A percentile compares a stretch with the other conserved stretches of the same genome.
phyloP scores from a whole-genome alignment of 164 flowering plant genomes.

The Magnolia officinalis region DNA sequence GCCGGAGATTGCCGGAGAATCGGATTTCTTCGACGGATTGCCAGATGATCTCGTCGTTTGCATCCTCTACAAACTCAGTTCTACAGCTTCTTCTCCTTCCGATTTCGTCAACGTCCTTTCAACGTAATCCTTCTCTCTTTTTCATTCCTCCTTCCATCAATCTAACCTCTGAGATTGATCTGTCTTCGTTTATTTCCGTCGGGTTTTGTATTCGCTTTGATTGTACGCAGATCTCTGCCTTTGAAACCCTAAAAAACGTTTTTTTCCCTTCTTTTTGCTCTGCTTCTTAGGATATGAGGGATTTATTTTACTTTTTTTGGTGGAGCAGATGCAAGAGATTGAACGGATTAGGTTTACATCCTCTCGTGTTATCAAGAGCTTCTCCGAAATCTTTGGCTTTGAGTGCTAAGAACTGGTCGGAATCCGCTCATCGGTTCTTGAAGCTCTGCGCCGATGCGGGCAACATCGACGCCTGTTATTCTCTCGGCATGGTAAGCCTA shows the following conservation, averaged over 20 bases:
- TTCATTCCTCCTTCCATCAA: no score
- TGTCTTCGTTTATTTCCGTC: background rate
- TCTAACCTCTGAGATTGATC: conserved; percentile 6
- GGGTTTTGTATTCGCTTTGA: background rate
- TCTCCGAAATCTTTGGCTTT: conserved; percentile 42
- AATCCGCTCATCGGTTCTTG: conserved; percentile 66
- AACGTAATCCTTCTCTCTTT: conserved; percentile 32
- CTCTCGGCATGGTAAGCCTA: conserved; percentile 74
- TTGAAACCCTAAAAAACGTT: background rate
- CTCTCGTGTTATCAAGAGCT: conserved; percentile 52
- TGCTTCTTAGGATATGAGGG: background rate
- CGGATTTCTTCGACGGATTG: conserved; percentile 52
- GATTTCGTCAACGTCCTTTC: conserved; percentile 44
- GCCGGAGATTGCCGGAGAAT: conserved; percentile 13
- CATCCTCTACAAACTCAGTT: conserved; percentile 56
- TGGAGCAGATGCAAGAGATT: conserved; percentile 69
- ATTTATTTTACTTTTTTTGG: background rate
- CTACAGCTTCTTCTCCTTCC: conserved; percentile 48
- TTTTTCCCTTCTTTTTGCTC: background rate
- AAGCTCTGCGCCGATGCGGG: conserved; percentile 71
- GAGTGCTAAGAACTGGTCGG: conserved; percentile 60
- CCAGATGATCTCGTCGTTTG: conserved; percentile 67
- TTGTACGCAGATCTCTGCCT: background rate
- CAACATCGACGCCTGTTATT: conserved; percentile 65
- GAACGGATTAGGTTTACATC: conserved; percentile 45